Percentiles rank a stretch among this genome's conserved stretches.
phyloP scores from a whole-genome alignment of 2,329 filamentous ascomycete species.

The Fusarium palustre region DNA sequence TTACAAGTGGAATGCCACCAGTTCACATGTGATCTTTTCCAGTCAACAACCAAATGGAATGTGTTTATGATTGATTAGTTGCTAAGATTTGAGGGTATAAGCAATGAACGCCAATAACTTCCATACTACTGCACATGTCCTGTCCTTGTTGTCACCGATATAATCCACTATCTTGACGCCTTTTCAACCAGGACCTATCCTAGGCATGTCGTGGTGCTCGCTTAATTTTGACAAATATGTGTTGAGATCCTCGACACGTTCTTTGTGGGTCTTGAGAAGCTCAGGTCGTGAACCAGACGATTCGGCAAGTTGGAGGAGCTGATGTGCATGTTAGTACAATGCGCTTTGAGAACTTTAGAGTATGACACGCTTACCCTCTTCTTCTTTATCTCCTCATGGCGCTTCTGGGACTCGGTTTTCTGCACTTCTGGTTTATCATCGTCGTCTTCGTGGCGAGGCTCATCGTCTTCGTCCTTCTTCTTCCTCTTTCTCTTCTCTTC shows the following conservation, averaged over 20 bases:
- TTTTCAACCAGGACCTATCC: conserved; percentile 70
- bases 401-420: conserved; percentile 88
- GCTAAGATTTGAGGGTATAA: conserved; percentile 41
- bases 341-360: neutral
- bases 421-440: conserved; percentile 49
- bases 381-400: conserved; percentile 82
- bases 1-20: neutral
- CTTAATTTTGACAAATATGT: conserved; percentile 90
- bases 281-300: conserved; percentile 70
- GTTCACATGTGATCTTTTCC: neutral
- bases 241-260: conserved; percentile 95
- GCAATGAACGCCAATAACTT: conserved; percentile 45
- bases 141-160: neutral
- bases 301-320: conserved; percentile 85
- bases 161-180: neutral
- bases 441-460: conserved; percentile 50
- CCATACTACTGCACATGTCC: conserved; percentile 4
- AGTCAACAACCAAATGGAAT: neutral
- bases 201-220: conserved; percentile 97
- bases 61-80: neutral
- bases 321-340: conserved; percentile 16
- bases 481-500: conserved; percentile 31
- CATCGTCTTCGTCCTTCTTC: conserved; percentile 45
- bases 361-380: conserved; percentile 73
- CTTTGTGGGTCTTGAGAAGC: conserved; percentile 95